Evolutionary conservation across 2,329 filamentous ascomycete genomes (phyloP), one percentile per base, ranked within the genome.

Genomic region (Aspergillus terreus): DNA sequence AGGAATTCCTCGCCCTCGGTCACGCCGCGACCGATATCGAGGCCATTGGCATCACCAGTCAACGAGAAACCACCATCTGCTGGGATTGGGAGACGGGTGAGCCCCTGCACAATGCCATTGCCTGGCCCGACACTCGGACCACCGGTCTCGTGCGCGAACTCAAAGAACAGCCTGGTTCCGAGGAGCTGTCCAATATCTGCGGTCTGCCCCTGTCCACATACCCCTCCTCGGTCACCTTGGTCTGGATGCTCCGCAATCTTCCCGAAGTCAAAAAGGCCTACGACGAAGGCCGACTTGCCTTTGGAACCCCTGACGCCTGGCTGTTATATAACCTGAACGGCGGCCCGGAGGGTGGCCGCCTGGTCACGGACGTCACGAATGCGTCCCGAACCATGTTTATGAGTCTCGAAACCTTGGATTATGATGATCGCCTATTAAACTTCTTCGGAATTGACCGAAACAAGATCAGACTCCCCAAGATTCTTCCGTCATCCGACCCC

Each of bases 331-430:
- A 86, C 62, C 81, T 96, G 46, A 77, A 95, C 64, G 90, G 88
- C 52, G 85, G 87, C 46, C 78, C 76, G 30, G 78, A 82, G 53
- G 82, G 80, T 47, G 81, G 85, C 50, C 72, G 91, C 41, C 85
- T 89, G 65, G 89, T 95, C 52, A 94, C 91, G 0, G 91, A 96
- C 69, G 84, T 86, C 44, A 90, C 88, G 54, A 96, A 96, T 68
- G 91, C 91, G 17, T 92, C 88, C 48, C 80, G 91, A 64, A 96
- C 91, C 54, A 95, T 95, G 90, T 94, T 96, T 71, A 92, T 95
- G 86, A 90, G 95, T 72, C 78, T 96, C 49, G 80, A 84, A 61
- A 92, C 85, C 10, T 78, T 90, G 53, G 71, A 91, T 62, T 96
- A 95, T 71, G 89, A 92, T 67, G 83, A 90, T 51, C 78, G 79